Base-by-base conservation (phyloP, 768 basidiomycete species). In the Collybia sordida region DNA sequence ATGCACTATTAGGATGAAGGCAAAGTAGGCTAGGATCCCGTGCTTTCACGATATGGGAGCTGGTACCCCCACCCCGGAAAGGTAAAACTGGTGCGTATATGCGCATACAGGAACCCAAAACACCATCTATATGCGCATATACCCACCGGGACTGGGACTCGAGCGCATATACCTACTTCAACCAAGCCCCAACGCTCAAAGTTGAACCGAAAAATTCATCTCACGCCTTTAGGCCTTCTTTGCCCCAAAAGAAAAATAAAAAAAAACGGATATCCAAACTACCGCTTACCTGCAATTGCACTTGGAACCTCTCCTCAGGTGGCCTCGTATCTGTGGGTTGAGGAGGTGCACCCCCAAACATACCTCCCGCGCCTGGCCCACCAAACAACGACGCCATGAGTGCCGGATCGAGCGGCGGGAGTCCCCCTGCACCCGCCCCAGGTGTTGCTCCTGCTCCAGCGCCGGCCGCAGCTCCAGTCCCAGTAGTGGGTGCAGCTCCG, bases 241-340 rank as follows among this genome's bases (percentile, higher is more conserved):
- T 25, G 25, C 25, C 25, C 9, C 25, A 27, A 14, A 41, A 28
- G 38, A 17, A 31, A 37, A 7, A 18, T 11, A 37, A 22, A 25
- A 59, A 34, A 22, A 31, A 45, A 11, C 23, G 21, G 11, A 22
- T 36, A 9, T 15, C 27, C 21, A 45, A 46, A 44, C 40, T 24
- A 44, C 40, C 39, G 69, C 77, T 8, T 22, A 86, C 89, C 79
- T 88, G 86, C 3, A 93, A 72, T 62, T 93, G 90, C 15, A 86
- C 81, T 61, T 95, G 89, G 77, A 90, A 98, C 42, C 95, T 76
- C 73, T 96, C 96, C 64, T 98, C 96, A 1, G 93, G 86, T 15
- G 90, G 77, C 60, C 91, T 73, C 4, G 81, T 68, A 62, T 93
- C 90, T 1, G 82, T 71, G 6, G 90, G 85, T 3, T 70, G 56